These are phyloP conservation scores for Pulveroboletus sp. DNA, from an alignment of 768 basidiomycete genomes.

Conservation along the genomic window DNA sequence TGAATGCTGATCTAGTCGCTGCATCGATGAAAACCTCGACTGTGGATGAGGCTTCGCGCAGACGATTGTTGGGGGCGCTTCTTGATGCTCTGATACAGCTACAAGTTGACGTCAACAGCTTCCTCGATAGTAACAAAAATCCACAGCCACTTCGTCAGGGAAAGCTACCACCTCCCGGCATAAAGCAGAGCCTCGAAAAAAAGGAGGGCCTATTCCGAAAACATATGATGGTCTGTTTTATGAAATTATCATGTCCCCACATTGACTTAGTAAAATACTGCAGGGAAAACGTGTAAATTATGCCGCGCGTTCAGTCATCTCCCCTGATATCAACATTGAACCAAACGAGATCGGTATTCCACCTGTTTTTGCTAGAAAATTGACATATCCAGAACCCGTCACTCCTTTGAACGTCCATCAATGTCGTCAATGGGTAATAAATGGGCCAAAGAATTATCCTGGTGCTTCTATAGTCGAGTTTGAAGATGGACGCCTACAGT, in stretches of 20 bases:
- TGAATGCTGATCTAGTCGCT: constrained; percentile 60
- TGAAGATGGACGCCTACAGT: constrained; percentile 87
- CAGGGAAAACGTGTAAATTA: constrained; percentile 99
- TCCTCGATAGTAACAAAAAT: constrained; percentile 96
- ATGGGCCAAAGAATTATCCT: constrained; percentile 83
- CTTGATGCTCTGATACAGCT: constrained; percentile 83
- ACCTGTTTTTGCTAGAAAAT: constrained; percentile 92
- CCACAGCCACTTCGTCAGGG: constrained; percentile 81
- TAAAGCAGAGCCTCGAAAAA: constrained; percentile 97
- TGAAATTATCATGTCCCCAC: neutral
- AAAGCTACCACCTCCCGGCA: constrained; percentile 84
- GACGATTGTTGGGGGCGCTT: constrained; percentile 59
- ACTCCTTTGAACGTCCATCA: constrained; percentile 87
- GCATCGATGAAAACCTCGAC: constrained; percentile 55
- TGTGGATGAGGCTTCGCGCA: constrained; percentile 47
- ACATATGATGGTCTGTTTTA: constrained; percentile 88
- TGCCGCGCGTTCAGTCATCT: constrained; percentile 99
- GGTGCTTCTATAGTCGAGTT: constrained; percentile 94
- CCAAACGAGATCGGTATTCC: constrained; percentile 98
- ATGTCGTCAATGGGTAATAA: constrained; percentile 85
- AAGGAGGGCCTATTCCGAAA: constrained; percentile 98
- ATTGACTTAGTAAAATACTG: neutral
- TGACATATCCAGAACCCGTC: constrained; percentile 97
- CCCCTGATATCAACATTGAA: constrained; percentile 98
- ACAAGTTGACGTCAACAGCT: constrained; percentile 92